Percentiles rank a stretch among this genome's conserved stretches.
Conservation (phyloP, 1,284 basidiomycete genomes). For the Tilletia walkeri region DNA sequence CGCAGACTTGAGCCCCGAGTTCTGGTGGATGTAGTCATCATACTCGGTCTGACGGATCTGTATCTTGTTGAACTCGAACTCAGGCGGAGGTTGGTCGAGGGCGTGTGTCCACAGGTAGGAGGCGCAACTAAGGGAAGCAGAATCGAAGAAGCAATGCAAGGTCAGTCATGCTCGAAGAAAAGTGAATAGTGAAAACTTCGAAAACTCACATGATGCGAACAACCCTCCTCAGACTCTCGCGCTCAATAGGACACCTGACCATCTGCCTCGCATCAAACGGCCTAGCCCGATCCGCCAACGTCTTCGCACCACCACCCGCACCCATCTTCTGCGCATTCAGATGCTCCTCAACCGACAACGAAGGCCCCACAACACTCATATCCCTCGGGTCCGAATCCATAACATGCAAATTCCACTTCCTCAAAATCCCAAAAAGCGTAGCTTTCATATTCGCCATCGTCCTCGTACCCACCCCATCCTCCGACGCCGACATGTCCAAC, state of each 20-base stretch:
- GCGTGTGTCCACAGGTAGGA: slow-evolving; percentile 22
- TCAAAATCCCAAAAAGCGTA: slow-evolving; percentile 36
- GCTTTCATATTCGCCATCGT: slow-evolving; percentile 33
- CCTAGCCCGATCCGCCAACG: background rate
- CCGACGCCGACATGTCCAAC: slow-evolving; percentile 38
- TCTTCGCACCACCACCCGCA: background rate
- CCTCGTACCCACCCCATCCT: slow-evolving; percentile 36
- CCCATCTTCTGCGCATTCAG: background rate
- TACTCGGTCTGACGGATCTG: slow-evolving; percentile 29
- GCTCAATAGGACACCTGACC: slow-evolving; percentile 18
- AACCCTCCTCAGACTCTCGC: slow-evolving; percentile 18
- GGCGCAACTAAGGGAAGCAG: background rate
- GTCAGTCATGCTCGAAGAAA: background rate
- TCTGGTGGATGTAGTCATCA: slow-evolving; percentile 40
- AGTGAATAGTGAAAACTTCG: background rate
- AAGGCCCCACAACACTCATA: slow-evolving; percentile 7
- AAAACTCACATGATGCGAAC: slow-evolving; percentile 19
- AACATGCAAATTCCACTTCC: slow-evolving; percentile 38
- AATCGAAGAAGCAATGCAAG: background rate
- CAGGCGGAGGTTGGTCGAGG: slow-evolving; percentile 16
- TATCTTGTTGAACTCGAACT: slow-evolving; percentile 35
- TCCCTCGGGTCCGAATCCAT: slow-evolving; percentile 25
- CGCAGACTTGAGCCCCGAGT: slow-evolving; percentile 36
- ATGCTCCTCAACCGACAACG: slow-evolving; percentile 6
- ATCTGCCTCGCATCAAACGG: slow-evolving; percentile 16